Evolutionary conservation across 306 rosid species (phyloP).

Genomic region (Prosopis cineraria): DNA sequence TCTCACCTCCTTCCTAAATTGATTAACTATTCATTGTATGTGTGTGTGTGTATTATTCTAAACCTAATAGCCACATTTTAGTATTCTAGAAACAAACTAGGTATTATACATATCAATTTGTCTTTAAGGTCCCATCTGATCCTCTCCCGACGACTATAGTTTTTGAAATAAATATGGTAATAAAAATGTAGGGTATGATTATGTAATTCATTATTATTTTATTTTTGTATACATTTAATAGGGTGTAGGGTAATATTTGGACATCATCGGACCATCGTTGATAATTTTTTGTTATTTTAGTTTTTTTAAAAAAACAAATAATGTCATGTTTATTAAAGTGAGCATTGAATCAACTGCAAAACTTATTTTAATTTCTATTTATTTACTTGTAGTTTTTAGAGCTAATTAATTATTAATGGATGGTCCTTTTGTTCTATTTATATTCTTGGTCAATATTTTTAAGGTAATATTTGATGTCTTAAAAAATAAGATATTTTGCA

Average conservation of each 20-base stretch:
- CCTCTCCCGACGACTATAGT: neutral
- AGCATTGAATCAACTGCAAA: neutral
- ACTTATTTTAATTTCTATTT: neutral
- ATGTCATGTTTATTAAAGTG: neutral
- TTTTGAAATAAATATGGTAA: neutral
- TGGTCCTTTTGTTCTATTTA: no score
- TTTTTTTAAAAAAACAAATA: no score
- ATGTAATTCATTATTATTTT: neutral
- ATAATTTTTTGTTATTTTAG: no score
- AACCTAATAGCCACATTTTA: neutral
- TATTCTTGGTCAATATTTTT: no score
- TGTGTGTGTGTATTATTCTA: no score
- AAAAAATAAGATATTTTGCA: no score
- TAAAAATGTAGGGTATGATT: neutral
- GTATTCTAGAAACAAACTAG: neutral
- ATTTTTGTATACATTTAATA: neutral
- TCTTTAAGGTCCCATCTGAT: neutral
- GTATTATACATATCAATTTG: neutral
- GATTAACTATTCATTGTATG: neutral
- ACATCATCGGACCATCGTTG: no score
- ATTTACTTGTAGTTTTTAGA: no score
- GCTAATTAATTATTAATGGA: no score
- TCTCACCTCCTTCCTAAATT: slow-evolving; percentile 39
- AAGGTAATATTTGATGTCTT: no score
- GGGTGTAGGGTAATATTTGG: no score